These are phyloP conservation scores for Populus alba DNA, from an alignment of 345 rosid species.

Conservation along the genomic window DNA sequence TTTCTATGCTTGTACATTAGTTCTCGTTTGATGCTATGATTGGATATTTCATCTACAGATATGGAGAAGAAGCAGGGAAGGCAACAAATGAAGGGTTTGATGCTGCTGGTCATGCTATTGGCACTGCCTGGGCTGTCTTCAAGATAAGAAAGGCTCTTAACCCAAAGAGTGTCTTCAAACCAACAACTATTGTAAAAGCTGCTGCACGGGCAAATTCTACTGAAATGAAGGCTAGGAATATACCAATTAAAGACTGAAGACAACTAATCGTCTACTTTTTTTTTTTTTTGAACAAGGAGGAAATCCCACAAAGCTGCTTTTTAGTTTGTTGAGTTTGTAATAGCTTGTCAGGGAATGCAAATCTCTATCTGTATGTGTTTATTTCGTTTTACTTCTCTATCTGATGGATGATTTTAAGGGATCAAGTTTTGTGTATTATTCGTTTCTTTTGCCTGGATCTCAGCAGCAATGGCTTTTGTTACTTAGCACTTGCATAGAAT, in stretches of 20 bases:
- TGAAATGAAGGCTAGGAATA: conserved; percentile 32
- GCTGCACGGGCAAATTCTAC: conserved; percentile 47
- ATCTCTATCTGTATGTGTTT: background rate
- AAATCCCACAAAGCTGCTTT: background rate
- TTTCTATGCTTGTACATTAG: background rate
- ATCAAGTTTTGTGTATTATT: background rate
- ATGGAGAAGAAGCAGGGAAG: conserved; percentile 70
- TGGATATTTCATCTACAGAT: conserved; percentile 39
- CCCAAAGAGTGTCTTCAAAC: conserved; percentile 69
- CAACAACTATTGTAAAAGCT: conserved; percentile 64
- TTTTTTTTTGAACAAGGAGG: background rate
- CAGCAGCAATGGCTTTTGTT: background rate
- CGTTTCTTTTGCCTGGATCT: background rate
- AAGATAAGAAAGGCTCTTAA: conserved; percentile 83
- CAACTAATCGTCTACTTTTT: background rate
- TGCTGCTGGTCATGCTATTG: conserved; percentile 88
- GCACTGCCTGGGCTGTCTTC: conserved; percentile 93
- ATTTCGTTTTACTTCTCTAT: background rate
- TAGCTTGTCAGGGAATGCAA: background rate
- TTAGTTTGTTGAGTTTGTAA: background rate
- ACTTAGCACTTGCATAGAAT: background rate
- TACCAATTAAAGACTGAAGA: conserved; percentile 20
- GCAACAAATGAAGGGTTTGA: conserved; percentile 69
- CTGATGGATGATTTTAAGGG: background rate
- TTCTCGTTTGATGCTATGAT: background rate